Evolutionary conservation across 1,284 basidiomycete genomes (phyloP), one percentile per base, ranked within the genome.

Genomic region (Cryptococcus sp.): DNA sequence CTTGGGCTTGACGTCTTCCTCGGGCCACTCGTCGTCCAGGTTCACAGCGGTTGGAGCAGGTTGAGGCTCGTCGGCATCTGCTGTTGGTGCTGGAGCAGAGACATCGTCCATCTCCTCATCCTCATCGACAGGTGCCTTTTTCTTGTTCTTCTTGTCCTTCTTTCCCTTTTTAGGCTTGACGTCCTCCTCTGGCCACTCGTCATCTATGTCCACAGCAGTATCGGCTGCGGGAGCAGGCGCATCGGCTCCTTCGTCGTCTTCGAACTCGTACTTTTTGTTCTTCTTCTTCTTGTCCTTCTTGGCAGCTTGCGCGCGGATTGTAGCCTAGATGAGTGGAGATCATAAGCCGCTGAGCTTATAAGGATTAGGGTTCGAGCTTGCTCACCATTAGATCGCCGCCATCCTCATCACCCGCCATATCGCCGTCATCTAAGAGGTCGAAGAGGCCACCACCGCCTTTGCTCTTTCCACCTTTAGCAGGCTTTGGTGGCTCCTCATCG

Each of bases 341-440:
- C 43, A 62, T 56, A 25, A 40, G 15, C 23, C 17, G 30, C 6
- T 46, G 15, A 16, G 15, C 2, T 13, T 22, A 15, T 2, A n/a
- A 52, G 1, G 23, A 23, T 1, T 22, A 13, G 47, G n/a, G 17
- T 16, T 43, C 22, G 41, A 48, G 27, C 22, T 27, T 16, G 80
- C 86, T 57, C 70, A 91, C 90, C 91, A 93, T 92, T 43, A 93
- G 80, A 47, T 90, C 91, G 85, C 88, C 76, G 39, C 87, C 85
- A 35, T 86, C 87, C 55, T 86, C 87, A 38, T 88, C 85, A 19
- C 83, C 84, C 50, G 55, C 82, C 10, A 86, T 77, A 0, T 83
- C 78, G 11, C 84, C 81, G 20, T 71, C 69, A 58, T 75, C 71
- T 41, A 77, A 62, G 52, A 73, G 52, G 45, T 72, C 77, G 50